These are phyloP conservation scores for Botrytis cinerea DNA, from an alignment of 2,329 filamentous ascomycete genomes.

Conservation along the genomic window DNA sequence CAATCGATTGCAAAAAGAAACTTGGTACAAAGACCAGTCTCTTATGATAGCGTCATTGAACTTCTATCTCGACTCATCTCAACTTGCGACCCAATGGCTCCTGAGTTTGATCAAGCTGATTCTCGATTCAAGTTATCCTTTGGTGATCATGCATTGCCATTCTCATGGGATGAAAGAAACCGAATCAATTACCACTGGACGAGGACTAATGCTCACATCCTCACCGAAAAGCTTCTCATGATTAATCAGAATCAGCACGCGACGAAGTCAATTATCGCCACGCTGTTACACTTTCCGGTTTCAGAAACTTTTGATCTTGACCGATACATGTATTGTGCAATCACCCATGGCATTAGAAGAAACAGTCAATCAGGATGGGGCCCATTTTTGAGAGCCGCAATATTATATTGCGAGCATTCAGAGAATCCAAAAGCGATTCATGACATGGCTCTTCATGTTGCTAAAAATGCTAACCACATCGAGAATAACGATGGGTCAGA, in stretches of 20 bases:
- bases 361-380: conserved; percentile 25
- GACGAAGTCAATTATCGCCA: conserved; percentile 58
- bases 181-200: conserved; percentile 50
- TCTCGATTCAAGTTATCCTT: conserved; percentile 17
- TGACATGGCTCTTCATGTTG: conserved; percentile 33
- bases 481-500: conserved; percentile 39
- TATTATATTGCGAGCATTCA: conserved; percentile 39
- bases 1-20: conserved; percentile 53
- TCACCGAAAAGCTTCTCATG: conserved; percentile 65
- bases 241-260: conserved; percentile 58
- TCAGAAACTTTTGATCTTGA: conserved; percentile 54
- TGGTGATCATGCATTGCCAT: conserved; percentile 41
- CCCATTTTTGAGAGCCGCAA: conserved; percentile 40
- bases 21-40: conserved; percentile 51
- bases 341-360: conserved; percentile 37
- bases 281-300: conserved; percentile 55
- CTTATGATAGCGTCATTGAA: conserved; percentile 55
- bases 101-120: conserved; percentile 4
- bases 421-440: conserved; percentile 29
- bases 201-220: conserved; percentile 49
- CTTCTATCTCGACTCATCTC: conserved; percentile 47
- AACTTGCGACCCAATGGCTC: conserved; percentile 33
- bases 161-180: conserved; percentile 51
- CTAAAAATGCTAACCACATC: conserved; percentile 32
- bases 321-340: conserved; percentile 49